These are phyloP conservation scores for Kuraishia floccosa DNA, from an alignment of 805 yeast genomes.

Conservation along the genomic window DNA sequence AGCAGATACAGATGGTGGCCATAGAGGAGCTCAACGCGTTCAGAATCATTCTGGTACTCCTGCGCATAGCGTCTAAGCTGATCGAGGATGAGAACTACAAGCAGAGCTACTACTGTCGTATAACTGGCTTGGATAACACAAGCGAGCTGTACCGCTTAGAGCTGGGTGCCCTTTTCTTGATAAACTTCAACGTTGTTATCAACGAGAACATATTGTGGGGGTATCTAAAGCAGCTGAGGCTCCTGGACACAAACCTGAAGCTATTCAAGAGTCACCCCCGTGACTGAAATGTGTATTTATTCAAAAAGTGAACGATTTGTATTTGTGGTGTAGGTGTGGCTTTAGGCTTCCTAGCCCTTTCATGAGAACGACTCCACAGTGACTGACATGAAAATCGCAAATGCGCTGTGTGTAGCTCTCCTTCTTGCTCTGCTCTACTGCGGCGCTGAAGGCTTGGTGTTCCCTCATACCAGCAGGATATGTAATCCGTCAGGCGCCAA, in stretches of 20 bases:
- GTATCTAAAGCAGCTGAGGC: constrained; percentile 18
- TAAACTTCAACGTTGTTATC: constrained; percentile 27
- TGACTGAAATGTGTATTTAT: neutral
- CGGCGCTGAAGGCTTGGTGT: neutral
- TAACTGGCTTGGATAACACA: constrained; percentile 29
- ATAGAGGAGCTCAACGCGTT: constrained; percentile 25
- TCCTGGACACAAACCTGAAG: constrained; percentile 10
- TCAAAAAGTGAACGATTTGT: no score
- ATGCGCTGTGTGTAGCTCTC: neutral
- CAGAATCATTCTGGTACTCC: constrained; percentile 24
- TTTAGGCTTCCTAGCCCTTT: no score
- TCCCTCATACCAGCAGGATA: constrained; percentile 6
- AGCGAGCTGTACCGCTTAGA: constrained; percentile 27
- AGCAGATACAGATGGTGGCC: constrained; percentile 12
- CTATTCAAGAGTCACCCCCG: no score
- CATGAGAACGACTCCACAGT: no score
- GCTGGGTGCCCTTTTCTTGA: constrained; percentile 24
- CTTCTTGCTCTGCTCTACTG: neutral
- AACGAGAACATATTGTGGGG: constrained; percentile 22
- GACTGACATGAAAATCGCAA: no score
- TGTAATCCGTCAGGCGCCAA: constrained; percentile 22
- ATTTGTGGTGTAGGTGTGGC: no score
- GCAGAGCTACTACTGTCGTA: constrained; percentile 28
- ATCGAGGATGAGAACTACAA: constrained; percentile 33
- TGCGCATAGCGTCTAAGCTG: constrained; percentile 27